Conservation (phyloP, 208 protist species). For the Trypanosomatidae sp. region DNA sequence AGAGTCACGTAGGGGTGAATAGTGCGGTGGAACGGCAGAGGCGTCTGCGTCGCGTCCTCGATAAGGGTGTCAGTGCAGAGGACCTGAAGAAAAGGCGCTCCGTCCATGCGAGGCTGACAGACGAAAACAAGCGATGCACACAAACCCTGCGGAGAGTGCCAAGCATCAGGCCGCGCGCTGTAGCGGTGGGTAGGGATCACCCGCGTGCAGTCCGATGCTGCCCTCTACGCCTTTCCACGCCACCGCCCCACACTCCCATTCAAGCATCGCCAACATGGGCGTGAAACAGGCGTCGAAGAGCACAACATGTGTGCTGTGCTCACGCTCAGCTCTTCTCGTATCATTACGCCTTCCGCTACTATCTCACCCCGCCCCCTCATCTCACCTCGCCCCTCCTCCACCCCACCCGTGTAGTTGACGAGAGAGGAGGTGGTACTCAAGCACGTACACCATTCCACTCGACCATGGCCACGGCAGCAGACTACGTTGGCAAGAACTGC, state of each 20-base stretch:
- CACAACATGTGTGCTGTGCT: not conserved
- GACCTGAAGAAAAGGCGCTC: not conserved
- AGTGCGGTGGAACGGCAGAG: not conserved
- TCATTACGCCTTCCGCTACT: too few species aligned
- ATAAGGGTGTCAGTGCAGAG: not conserved
- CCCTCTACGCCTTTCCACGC: not conserved
- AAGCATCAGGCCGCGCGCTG: not conserved
- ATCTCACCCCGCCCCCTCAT: too few species aligned
- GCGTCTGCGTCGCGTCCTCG: not conserved
- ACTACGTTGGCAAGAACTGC: constrained; percentile 75
- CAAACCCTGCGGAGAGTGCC: not conserved
- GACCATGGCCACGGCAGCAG: constrained; percentile 58
- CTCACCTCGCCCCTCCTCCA: not conserved
- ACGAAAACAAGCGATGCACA: not conserved
- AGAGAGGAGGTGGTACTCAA: not conserved
- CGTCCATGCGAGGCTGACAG: not conserved
- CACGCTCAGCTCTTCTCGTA: not conserved
- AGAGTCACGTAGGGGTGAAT: not conserved
- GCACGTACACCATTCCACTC: not conserved
- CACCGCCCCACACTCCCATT: not conserved
- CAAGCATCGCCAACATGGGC: not conserved
- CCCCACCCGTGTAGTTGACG: not conserved
- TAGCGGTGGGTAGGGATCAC: not conserved
- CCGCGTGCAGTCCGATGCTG: not conserved
- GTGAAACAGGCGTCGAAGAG: not conserved